Base-by-base conservation (phyloP, 2,329 filamentous ascomycete genomes). In the Fusarium kyushuense region DNA sequence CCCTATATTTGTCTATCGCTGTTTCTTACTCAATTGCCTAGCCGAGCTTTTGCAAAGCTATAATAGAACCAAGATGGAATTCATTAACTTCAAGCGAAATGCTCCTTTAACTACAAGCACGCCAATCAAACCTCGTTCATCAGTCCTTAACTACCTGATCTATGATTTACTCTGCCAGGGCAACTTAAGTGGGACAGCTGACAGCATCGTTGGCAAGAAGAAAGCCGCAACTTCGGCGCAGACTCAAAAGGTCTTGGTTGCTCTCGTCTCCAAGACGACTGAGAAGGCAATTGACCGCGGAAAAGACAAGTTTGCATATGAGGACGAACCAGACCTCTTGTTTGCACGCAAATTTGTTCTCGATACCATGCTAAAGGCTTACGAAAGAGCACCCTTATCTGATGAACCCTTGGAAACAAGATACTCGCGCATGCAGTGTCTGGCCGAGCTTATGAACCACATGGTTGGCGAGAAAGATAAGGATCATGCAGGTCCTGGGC, bases 81-180 rank as follows among this genome's bases (percentile, higher is more conserved):
- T 99, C 77, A 97, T 99, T 83, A 98, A 97, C 78, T 99, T 97
- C 82, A 98, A 96, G 70, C 90, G 95, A 63, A 97, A 94, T 75
- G 91, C 93, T 9, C 93, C 95, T 46, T 86, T 93, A 43, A 90
- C 93, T 71, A 90, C 90, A 13, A 90, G 89, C 54, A 98, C 96
- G 2, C 96, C 96, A 7, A 94, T 96, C 17, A 98, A 98, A 79
- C 96, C 96, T 57, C 90, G 96, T 40, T 94, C 95, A 13, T 94
- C 92, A 66, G 91, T 98, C 42, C 83, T 99, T 66, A 97, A 98
- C 78, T 99, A 99, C 75, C 85, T 99, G 35, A 87, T 99, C 48
- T 94, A 92, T 72, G 91, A 91, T 62, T 83, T 99, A 19, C 81
- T 92, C 14, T 86, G 87, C 75, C 77, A 84, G 70, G 76, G 90